These are phyloP conservation scores for Auriculariales sp. DNA, from an alignment of 768 basidiomycete species.

Conservation along the genomic window DNA sequence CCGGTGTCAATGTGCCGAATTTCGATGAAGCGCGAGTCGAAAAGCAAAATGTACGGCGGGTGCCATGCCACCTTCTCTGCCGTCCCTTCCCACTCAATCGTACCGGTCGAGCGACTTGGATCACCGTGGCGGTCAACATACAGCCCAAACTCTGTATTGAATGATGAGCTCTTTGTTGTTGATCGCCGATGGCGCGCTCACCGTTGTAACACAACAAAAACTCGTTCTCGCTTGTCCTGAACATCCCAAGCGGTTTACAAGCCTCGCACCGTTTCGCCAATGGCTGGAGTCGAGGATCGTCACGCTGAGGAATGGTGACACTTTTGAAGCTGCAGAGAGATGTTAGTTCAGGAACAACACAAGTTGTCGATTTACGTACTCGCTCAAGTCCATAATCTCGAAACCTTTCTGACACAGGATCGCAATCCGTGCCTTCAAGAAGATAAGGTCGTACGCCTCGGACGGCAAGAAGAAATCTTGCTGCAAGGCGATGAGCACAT, in stretches of 20 bases:
- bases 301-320: conserved; percentile 76
- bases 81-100: conserved; percentile 90
- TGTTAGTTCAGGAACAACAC: background rate
- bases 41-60: conserved; percentile 74
- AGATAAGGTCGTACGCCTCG: conserved; percentile 80
- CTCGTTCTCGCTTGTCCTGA: conserved; percentile 73
- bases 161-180: background rate
- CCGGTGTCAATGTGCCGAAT: conserved; percentile 74
- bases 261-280: conserved; percentile 71
- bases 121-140: conserved; percentile 89
- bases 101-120: conserved; percentile 48
- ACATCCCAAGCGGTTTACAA: conserved; percentile 78
- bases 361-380: conserved; percentile 37
- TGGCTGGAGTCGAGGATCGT: conserved; percentile 48
- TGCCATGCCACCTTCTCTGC: conserved; percentile 84
- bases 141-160: conserved; percentile 62
- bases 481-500: background rate
- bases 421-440: conserved; percentile 86
- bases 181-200: conserved; percentile 19
- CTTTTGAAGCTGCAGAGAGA: conserved; percentile 52
- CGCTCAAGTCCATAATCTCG: conserved; percentile 91
- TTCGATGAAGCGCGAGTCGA: conserved; percentile 84
- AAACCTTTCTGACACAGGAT: conserved; percentile 90
- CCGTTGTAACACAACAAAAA: conserved; percentile 85
- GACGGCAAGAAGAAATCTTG: conserved; percentile 86